phyloP scores from a whole-genome alignment of 192 early-diverging fungal species.

The Gigaspora rosea region DNA sequence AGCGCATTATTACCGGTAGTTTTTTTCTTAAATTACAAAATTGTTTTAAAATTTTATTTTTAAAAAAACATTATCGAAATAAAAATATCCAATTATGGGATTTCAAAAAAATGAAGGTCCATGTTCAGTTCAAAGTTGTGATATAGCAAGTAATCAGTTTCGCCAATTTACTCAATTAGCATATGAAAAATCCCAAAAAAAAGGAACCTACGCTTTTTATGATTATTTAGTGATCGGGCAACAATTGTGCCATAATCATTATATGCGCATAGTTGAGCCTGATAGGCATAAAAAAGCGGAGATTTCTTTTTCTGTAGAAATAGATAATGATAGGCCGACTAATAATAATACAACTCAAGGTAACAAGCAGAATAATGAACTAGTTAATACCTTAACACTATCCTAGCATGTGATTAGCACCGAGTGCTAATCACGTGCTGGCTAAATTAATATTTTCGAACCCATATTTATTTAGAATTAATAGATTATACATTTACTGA shows the following conservation, averaged over 20 bases:
- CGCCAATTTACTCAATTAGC: conserved; percentile 1
- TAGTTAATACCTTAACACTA: too few relatives aligned
- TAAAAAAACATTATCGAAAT: not conserved
- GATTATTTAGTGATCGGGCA: conserved; percentile 8
- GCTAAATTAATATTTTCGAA: too few relatives aligned
- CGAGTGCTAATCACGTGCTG: not conserved
- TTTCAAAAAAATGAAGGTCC: not conserved
- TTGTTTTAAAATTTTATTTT: too few relatives aligned
- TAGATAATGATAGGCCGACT: not conserved
- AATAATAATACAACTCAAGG: too few relatives aligned
- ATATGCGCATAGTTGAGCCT: conserved; percentile 18
- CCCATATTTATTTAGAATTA: not conserved
- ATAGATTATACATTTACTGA: not conserved
- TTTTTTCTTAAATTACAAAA: too few relatives aligned
- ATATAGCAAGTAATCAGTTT: not conserved
- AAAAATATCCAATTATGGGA: not conserved
- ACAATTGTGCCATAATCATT: conserved; percentile 12
- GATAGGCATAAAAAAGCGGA: not conserved
- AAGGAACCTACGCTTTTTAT: not conserved
- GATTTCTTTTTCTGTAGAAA: not conserved
- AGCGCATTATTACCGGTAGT: too few relatives aligned
- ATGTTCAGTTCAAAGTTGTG: conserved; percentile 6
- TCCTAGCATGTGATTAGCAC: not conserved
- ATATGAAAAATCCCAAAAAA: conserved; percentile 1
- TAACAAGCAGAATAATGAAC: too few relatives aligned